Conservation (phyloP, 1,139 yeast species). For the Spathaspora sp. region DNA sequence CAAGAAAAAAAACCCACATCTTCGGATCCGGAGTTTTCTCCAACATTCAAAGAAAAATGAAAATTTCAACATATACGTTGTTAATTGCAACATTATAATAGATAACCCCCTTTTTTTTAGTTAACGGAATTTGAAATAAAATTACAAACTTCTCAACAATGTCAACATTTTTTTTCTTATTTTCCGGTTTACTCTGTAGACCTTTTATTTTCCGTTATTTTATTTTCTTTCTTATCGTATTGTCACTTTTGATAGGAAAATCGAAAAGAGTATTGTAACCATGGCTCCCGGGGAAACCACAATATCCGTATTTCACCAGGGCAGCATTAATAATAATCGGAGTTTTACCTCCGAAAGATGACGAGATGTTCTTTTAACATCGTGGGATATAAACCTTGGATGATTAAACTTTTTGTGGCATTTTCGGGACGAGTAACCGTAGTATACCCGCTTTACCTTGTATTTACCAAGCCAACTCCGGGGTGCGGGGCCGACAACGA, state of each 20-base stretch:
- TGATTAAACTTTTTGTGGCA: no score
- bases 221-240: not conserved
- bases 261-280: not conserved
- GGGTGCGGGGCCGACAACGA: no score
- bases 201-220: not conserved
- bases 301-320: no score
- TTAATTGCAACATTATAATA: not conserved
- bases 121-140: not conserved
- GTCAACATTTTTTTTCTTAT: not conserved
- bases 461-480: no score
- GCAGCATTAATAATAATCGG: no score
- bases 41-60: not conserved
- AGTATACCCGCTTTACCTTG: no score
- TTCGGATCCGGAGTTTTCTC: not conserved
- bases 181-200: not conserved
- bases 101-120: not conserved
- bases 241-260: not conserved
- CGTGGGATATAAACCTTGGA: no score
- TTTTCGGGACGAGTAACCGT: no score
- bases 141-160: not conserved
- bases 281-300: not conserved
- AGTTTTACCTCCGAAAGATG: no score
- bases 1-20: no score
- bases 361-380: no score
- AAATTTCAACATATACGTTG: not conserved